phyloP scores from a whole-genome alignment of 2,329 filamentous ascomycete species.

The Aspergillus sp. region DNA sequence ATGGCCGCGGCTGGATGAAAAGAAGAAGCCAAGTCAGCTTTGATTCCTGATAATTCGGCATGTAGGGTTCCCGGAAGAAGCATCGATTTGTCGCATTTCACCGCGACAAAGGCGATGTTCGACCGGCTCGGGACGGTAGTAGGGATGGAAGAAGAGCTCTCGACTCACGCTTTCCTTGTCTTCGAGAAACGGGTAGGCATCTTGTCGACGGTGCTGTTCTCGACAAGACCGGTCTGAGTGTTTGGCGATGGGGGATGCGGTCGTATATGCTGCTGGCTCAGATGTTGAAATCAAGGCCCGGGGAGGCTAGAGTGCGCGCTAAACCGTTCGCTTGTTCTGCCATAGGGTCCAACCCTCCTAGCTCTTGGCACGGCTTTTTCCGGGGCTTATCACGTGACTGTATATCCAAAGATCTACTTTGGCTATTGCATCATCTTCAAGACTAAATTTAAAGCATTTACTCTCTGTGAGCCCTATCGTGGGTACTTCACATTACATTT shows the following conservation, averaged over 20 bases:
- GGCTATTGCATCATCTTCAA: too few species aligned
- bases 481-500: too few species aligned
- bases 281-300: constrained; percentile 33
- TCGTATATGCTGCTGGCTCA: constrained; percentile 24
- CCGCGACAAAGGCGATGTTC: neutral
- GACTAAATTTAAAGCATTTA: too few species aligned
- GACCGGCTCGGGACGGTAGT: neutral
- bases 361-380: neutral
- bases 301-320: constrained; percentile 34
- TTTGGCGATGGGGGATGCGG: constrained; percentile 32
- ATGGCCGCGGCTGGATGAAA: constrained; percentile 73
- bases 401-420: too few species aligned
- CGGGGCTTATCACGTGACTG: too few species aligned
- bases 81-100: too few species aligned
- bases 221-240: constrained; percentile 35
- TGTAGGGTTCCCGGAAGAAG: too few species aligned
- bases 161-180: constrained; percentile 46
- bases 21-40: constrained; percentile 12
- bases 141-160: constrained; percentile 3
- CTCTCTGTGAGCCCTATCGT: too few species aligned
- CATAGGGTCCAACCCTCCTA: constrained; percentile 25
- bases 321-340: constrained; percentile 33
- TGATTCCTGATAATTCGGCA: neutral
- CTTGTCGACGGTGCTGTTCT: constrained; percentile 38
- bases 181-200: constrained; percentile 50